Percentiles rank a stretch among this genome's conserved stretches.
Evolutionary conservation across 208 protist species (phyloP).

Genomic region (Tritrichomonas foetus): DNA sequence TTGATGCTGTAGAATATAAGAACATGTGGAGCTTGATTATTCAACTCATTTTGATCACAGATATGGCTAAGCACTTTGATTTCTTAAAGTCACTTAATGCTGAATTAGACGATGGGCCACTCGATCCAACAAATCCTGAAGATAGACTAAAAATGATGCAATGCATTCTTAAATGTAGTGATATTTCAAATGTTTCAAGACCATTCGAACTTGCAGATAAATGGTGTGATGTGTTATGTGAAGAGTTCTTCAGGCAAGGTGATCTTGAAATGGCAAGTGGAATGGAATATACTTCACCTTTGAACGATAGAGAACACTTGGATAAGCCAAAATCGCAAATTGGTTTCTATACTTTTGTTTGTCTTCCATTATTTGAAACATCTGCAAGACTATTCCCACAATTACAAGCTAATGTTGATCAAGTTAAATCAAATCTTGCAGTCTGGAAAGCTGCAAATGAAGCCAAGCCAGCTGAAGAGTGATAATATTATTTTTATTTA

Average conservation of each 20-base stretch:
- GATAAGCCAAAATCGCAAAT: slow-evolving; percentile 37
- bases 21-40: slow-evolving; percentile 53
- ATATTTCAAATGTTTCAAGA: slow-evolving; percentile 37
- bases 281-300: slow-evolving; percentile 2
- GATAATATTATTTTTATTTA: no score
- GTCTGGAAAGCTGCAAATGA: background rate
- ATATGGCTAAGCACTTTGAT: slow-evolving; percentile 59
- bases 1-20: slow-evolving; percentile 49
- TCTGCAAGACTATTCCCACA: background rate
- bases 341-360: slow-evolving; percentile 36
- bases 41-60: slow-evolving; percentile 58
- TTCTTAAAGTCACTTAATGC: slow-evolving; percentile 36
- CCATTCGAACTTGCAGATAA: slow-evolving; percentile 17
- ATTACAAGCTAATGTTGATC: background rate
- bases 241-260: slow-evolving; percentile 42
- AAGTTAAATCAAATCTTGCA: background rate
- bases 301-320: slow-evolving; percentile 22
- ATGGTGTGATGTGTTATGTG: slow-evolving; percentile 23
- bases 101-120: background rate
- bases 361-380: background rate
- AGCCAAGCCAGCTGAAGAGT: no score
- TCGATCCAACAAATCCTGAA: background rate
- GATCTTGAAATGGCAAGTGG: background rate
- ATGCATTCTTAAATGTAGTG: background rate
- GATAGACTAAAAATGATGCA: background rate